These are phyloP conservation scores for Starmerella bacillaris DNA, from an alignment of 805 yeast species.

Conservation along the genomic window DNA sequence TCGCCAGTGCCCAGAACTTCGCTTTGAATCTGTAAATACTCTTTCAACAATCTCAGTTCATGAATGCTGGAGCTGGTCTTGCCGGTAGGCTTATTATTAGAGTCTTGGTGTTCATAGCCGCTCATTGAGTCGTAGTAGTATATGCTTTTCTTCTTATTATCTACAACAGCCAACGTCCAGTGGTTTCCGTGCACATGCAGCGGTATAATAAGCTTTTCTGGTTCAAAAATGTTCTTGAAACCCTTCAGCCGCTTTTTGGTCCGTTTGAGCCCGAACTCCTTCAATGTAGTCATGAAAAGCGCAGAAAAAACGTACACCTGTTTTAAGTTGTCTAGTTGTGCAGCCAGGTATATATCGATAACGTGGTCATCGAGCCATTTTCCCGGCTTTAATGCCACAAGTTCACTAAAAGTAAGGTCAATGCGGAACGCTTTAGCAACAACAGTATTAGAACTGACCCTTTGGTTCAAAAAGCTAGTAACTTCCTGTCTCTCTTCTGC, in stretches of 20 bases:
- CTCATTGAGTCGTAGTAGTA: slow-evolving; percentile 61
- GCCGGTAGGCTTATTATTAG: slow-evolving; percentile 8
- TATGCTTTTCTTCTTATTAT: slow-evolving; percentile 41
- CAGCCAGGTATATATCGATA: slow-evolving; percentile 61
- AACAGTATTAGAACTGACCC: slow-evolving; percentile 46
- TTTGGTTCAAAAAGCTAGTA: slow-evolving; percentile 55
- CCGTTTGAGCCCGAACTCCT: slow-evolving; percentile 50
- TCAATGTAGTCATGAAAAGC: slow-evolving; percentile 63
- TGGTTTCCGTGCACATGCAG: slow-evolving; percentile 70
- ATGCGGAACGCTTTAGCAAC: slow-evolving; percentile 64
- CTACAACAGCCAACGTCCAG: slow-evolving; percentile 78
- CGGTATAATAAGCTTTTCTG: slow-evolving; percentile 60
- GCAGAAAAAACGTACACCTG: slow-evolving; percentile 62
- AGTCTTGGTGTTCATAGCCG: no score
- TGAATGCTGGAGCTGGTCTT: slow-evolving; percentile 8
- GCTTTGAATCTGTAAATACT: slow-evolving; percentile 54
- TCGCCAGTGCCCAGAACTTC: slow-evolving; percentile 29
- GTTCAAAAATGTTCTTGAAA: slow-evolving; percentile 36
- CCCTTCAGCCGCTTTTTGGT: not conserved
- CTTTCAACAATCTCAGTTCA: slow-evolving; percentile 32
- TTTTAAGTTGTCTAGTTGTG: slow-evolving; percentile 28
- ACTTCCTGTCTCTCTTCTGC: slow-evolving; percentile 4
- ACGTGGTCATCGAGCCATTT: slow-evolving; percentile 83
- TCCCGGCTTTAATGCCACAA: slow-evolving; percentile 49
- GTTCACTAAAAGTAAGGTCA: slow-evolving; percentile 46